Evolutionary conservation across 768 basidiomycete species (phyloP), one percentile per base, ranked within the genome.

Genomic region (Coprinopsis strossmayeri): DNA sequence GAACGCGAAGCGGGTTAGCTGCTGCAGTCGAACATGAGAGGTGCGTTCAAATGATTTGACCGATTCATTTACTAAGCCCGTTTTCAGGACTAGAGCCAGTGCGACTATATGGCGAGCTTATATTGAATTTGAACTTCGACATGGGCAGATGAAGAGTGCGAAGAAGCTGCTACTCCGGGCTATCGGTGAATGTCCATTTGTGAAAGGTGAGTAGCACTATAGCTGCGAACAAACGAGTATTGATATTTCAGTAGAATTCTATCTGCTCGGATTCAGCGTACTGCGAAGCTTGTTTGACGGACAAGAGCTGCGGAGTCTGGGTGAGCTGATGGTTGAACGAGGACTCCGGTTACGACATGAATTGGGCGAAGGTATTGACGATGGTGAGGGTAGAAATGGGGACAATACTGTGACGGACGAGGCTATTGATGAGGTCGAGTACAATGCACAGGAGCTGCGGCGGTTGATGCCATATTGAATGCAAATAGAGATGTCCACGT

Each of bases 141-240:
- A 68, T 13, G 78, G 77, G 3, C 68, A 82, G 49, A 58, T 79
- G 39, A 61, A 77, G 55, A 70, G 70, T 41, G 89, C 87, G 17
- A 91, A 88, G 66, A 79, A 73, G 53, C 54, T 89, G 40, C 62
- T 91, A n/a, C 86, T 79, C 60, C 76, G 84, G 37, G 88, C 87
- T 2, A 71, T 90, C 26, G 69, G 75, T 30, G 84, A 87, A 62
- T 90, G 87, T 56, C 86, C 89, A 1, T 61, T 88, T 26, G 71
- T 70, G 7, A 91, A 91, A 75, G 86, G 88, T 84, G 44, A 34
- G 7, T 32, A 32, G 9, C 30, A 32, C 30, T 32, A 7, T 32
- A 32, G 7, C 15, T 32, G 7, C 30, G 7, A 32, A 15, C 9
- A 7, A 7, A 7, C 15, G 30, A 7, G 9, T 32, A 32, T 7